These are phyloP conservation scores for Globisporangium acanthophoron DNA, from an alignment of 352 stramenopile genomes.

Conservation along the genomic window DNA sequence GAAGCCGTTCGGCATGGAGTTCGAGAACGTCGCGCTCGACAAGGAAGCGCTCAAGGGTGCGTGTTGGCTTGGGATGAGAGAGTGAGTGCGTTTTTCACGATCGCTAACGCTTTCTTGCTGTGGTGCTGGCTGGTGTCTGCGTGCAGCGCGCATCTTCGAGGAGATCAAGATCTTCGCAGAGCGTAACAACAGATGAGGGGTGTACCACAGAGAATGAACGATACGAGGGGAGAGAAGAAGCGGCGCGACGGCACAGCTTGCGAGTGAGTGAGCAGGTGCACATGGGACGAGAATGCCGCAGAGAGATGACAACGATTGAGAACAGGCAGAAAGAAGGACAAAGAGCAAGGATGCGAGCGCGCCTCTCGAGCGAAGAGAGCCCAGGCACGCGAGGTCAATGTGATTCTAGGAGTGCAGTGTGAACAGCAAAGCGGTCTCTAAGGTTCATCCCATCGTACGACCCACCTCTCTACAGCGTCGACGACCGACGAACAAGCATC, in stretches of 20 bases:
- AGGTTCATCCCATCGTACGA: neutral
- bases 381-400: constrained; percentile 4
- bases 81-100: too few species aligned
- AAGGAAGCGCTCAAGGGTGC: constrained; percentile 84
- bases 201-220: constrained; percentile 5
- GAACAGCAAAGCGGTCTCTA: neutral
- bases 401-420: constrained; percentile 13
- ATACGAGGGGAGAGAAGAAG: neutral
- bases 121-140: constrained; percentile 1
- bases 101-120: neutral
- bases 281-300: neutral
- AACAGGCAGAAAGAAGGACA: neutral
- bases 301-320: neutral
- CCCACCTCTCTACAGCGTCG: too few species aligned
- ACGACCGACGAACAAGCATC: neutral
- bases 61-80: constrained; percentile 1
- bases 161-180: constrained; percentile 83
- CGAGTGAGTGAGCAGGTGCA: neutral
- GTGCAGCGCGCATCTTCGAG: constrained; percentile 76
- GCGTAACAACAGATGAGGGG: constrained; percentile 54
- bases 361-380: constrained; percentile 15
- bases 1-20: constrained; percentile 86
- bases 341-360: neutral
- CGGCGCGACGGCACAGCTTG: neutral
- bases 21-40: constrained; percentile 83